phyloP scores from a whole-genome alignment of 2,329 filamentous ascomycete species.

The Venturia asperata region DNA sequence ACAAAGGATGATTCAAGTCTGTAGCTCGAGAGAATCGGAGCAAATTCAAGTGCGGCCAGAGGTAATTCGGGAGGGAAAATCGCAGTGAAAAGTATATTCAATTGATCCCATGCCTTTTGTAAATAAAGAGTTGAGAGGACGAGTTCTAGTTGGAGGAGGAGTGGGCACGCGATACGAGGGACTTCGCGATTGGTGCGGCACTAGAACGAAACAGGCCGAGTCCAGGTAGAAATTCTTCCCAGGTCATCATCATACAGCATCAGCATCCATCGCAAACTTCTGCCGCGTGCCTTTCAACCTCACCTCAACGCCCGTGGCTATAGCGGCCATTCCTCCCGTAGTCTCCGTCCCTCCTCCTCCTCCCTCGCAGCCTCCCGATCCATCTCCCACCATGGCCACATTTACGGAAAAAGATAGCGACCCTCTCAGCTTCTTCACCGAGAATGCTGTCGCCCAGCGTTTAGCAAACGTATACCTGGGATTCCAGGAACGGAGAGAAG shows the following conservation, averaged over 20 bases:
- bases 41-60: neutral
- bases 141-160: too few species aligned
- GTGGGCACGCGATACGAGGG: neutral
- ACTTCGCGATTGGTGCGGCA: neutral
- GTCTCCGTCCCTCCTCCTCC: neutral
- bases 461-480: constrained; percentile 71
- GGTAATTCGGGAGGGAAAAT: neutral
- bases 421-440: constrained; percentile 49
- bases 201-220: neutral
- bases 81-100: too few species aligned
- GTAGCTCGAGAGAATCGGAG: neutral
- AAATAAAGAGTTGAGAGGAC: too few species aligned
- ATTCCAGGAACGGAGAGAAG: constrained; percentile 78
- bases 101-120: too few species aligned
- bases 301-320: neutral
- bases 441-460: constrained; percentile 64
- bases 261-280: constrained; percentile 5
- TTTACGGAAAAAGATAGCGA: constrained; percentile 15
- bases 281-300: neutral
- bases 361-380: neutral
- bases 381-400: constrained; percentile 16
- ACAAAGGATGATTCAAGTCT: neutral
- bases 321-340: neutral
- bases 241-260: neutral
- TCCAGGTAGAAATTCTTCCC: constrained; percentile 1